Base-by-base conservation (phyloP, 1,139 yeast species). In the Suhomyces atakaporum region DNA sequence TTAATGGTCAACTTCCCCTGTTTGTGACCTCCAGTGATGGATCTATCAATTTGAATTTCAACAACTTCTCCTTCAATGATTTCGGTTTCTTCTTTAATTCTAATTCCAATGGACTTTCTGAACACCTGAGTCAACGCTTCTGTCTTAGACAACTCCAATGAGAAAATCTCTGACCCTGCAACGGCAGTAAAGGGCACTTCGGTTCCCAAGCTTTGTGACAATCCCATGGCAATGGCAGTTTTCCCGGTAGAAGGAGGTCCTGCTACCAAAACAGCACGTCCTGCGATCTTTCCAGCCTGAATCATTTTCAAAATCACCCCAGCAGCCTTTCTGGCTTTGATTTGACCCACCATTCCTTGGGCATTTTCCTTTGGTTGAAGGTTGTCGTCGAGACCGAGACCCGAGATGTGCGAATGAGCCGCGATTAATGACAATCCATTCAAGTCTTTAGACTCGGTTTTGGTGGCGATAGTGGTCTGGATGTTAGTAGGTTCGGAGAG, bases 181-280 rank as follows among this genome's bases (percentile, higher is more conserved):
- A 94, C 75, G 9, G 95, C 89, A 7, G 97, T 92, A 63, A 94
- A 94, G 29, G 98, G 98, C 28, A 94, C 97, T 52, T 90, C 96
- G 14, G 68, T 56, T 10, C 98, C 98, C 49, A 94, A 73, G 32
- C 81, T 79, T 62, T 92, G 97, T 9, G 96, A 77, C 41, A 92
- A 72, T 19, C 97, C 99, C 92, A 90, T 89, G 19, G 99, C 99
- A 54, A 94, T 82, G 35, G 99, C 99, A 8, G 99, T 94, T 62
- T 94, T 94, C 62, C 99, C 99, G 2, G 98, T 94, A 1, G 96
- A 85, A 22, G 98, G 98, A 7, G 98, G 98, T 6, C 99, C 99
- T 0, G 98, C 97, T 45, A 94, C 76, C 49, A 94, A 69, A 21
- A 90, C 94, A 1, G 97, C 97, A 49, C 97, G 79, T 13, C 99